Evolutionary conservation across 768 basidiomycete species (phyloP).

Genomic region (Suillus plorans): DNA sequence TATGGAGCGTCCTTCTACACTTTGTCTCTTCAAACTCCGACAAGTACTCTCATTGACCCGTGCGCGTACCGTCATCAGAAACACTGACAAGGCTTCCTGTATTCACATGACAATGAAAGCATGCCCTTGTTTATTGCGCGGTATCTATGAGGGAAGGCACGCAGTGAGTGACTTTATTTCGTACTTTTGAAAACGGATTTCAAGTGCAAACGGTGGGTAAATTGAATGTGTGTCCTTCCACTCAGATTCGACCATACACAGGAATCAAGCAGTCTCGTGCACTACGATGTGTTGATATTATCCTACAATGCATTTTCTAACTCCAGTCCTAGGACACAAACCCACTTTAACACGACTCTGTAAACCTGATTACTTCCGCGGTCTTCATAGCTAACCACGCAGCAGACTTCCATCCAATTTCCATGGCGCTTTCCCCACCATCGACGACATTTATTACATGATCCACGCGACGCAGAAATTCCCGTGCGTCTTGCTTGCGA

Average conservation of each 20-base stretch:
- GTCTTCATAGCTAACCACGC: too few relatives aligned
- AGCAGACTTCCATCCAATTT: background rate
- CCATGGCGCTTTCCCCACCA: background rate
- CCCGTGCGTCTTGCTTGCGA: background rate
- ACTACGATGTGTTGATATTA: background rate
- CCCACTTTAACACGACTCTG: background rate
- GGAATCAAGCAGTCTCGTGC: too few relatives aligned
- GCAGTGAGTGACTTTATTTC: background rate
- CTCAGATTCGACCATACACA: too few relatives aligned
- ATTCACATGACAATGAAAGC: background rate
- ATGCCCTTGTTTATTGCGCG: background rate
- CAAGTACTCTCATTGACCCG: too few relatives aligned
- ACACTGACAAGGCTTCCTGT: too few relatives aligned
- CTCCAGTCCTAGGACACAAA: background rate
- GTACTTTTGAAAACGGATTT: background rate
- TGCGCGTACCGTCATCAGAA: too few relatives aligned
- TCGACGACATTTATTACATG: background rate
- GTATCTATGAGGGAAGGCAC: background rate
- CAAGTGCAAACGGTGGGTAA: background rate
- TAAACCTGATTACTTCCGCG: background rate
- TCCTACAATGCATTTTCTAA: background rate
- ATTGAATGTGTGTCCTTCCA: too few relatives aligned
- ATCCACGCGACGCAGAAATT: background rate
- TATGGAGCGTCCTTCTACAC: too few relatives aligned
- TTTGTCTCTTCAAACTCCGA: too few relatives aligned